Conservation (phyloP, 345 rosid species). For the Aquilaria yunnanensis region DNA sequence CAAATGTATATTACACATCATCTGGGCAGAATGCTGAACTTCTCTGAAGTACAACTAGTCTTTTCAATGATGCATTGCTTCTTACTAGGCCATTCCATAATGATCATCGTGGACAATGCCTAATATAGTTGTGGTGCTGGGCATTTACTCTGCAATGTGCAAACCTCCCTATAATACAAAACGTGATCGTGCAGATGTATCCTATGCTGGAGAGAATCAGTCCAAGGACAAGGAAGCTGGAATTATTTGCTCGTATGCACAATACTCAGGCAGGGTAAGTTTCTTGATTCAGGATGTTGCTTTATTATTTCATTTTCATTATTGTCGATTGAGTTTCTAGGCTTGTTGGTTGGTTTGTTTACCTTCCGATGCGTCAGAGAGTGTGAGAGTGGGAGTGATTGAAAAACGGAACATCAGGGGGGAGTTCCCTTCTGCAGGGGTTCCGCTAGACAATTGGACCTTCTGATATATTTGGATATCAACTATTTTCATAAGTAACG, state of each 20-base stretch:
- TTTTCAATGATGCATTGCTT: neutral
- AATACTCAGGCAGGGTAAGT: conserved; percentile 93
- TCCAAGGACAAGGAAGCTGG: conserved; percentile 92
- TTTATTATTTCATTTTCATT: neutral
- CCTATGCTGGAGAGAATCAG: conserved; percentile 96
- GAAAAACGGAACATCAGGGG: neutral
- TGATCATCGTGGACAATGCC: neutral
- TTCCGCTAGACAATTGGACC: no score
- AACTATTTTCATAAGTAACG: neutral
- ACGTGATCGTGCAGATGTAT: conserved; percentile 63
- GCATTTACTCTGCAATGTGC: conserved; percentile 2
- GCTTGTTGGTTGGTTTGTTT: no score
- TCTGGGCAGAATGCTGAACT: no score
- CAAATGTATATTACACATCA: no score
- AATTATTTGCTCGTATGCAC: conserved; percentile 98
- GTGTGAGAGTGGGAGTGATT: neutral
- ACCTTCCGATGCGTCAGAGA: no score
- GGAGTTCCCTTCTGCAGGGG: neutral
- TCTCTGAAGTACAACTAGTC: neutral
- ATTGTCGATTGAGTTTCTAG: no score
- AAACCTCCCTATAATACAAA: conserved; percentile 2
- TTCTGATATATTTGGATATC: neutral
- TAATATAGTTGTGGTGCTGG: neutral
- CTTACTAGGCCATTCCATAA: neutral
- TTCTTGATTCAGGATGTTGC: neutral